Evolutionary conservation across 208 protist species (phyloP).

Genomic region (Porcisia hertigi): DNA sequence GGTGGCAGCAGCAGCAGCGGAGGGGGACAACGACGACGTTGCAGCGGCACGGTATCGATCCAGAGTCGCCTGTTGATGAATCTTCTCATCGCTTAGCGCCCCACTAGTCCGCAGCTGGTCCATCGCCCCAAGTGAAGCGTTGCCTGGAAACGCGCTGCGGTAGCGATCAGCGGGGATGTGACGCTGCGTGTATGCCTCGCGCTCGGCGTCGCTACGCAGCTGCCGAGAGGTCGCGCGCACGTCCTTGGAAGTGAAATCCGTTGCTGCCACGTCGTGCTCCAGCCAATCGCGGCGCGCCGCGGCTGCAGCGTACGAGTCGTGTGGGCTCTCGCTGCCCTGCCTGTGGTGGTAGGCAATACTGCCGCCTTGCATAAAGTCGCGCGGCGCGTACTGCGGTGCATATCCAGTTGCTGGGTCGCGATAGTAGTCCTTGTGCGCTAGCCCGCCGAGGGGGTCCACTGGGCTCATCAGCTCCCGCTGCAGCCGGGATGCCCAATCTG

Average conservation of each 20-base stretch:
- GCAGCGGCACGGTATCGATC: conserved; percentile 50
- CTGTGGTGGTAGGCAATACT: conserved; percentile 68
- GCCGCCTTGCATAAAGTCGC: conserved; percentile 76
- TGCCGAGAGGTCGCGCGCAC: conserved; percentile 37
- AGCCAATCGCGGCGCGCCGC: conserved; percentile 50
- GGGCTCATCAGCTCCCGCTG: conserved; percentile 78
- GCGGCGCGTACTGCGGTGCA: conserved; percentile 81
- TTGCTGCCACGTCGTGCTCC: conserved; percentile 55
- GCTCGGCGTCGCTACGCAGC: conserved; percentile 40
- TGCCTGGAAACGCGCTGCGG: conserved; percentile 28
- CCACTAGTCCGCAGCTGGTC: conserved; percentile 66
- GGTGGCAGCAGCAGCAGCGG: neutral
- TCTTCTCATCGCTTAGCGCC: conserved; percentile 43
- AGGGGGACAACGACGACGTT: neutral
- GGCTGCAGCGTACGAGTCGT: conserved; percentile 44
- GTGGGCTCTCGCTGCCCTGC: conserved; percentile 11
- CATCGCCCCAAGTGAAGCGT: conserved; percentile 32
- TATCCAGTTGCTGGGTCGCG: conserved; percentile 77
- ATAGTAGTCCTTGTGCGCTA: conserved; percentile 88
- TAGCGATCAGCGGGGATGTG: conserved; percentile 36
- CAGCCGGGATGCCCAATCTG: conserved; percentile 69
- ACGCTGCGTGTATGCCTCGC: conserved; percentile 33
- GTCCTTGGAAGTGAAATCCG: conserved; percentile 29
- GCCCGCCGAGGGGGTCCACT: conserved; percentile 71
- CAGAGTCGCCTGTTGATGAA: conserved; percentile 48